Base-by-base conservation (phyloP, 805 yeast species). In the Tetrapisispora pingtungensis region DNA sequence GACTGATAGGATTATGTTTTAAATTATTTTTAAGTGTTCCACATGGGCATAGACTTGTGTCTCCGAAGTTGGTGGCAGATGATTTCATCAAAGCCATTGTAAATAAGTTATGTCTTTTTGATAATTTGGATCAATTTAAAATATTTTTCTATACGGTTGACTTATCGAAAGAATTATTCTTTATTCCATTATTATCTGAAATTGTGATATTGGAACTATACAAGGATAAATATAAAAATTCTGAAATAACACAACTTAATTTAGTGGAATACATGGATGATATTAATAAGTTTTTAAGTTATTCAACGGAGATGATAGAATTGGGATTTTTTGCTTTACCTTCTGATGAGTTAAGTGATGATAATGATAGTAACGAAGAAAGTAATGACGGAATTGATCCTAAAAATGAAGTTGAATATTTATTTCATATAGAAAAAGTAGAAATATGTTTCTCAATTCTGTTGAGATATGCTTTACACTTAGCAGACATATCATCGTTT, bases 181-280 rank as follows among this genome's bases (percentile, higher is more conserved):
- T 50, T 26, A 40, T 60, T 36, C 60, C 62, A 13, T 31, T 53
- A 20, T 20, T 60, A 7, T 57, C 58, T 12, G 61, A 60, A 33
- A 49, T 46, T 10, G 47, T 54, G 4, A 43, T 58, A 17, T 31
- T 44, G 32, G 52, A 49, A 40, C 15, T 41, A n/a, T 31, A 18
- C 15, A 20, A 30, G 5, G 31, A 41, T 15, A 18, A 34, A 10
- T 12, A 10, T 28, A 12, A 15, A 14, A 20, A 5, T 4, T 12
- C 18, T n/a, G 4, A 10, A 10, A 22, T n/a, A 19, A 15, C 20
- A 12, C 40, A 37, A 7, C 10, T 35, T 2, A 15, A 36, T 13
- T 10, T 41, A 10, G 37, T 41, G n/a, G 43, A 41, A 4, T 27
- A 35, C 35, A 12, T 41, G 26, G 22, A 35, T 22, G 26, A 41